Percentiles rank a stretch among this genome's conserved stretches.
Evolutionary conservation across 2,329 filamentous ascomycete species (phyloP).

Genomic region (Alternaria metachromatica): DNA sequence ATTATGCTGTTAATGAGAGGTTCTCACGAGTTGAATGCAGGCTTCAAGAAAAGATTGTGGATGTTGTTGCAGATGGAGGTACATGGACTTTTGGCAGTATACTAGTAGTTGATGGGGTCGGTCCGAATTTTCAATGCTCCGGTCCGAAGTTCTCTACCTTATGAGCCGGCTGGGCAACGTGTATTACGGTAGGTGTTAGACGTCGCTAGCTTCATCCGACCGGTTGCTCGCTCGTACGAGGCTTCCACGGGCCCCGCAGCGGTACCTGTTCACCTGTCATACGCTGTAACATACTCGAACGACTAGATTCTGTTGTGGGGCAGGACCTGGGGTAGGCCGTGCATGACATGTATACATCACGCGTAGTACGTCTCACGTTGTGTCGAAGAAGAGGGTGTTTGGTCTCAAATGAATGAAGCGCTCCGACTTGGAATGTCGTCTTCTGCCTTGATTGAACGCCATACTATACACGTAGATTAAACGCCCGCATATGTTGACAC

Average conservation of each 20-base stretch:
- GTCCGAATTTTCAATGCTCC: neutral
- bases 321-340: neutral
- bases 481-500: constrained; percentile 2
- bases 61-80: neutral
- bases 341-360: neutral
- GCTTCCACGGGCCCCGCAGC: neutral
- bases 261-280: neutral
- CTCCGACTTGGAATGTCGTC: neutral
- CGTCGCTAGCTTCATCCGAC: neutral
- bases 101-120: neutral
- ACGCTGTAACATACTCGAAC: neutral
- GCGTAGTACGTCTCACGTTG: neutral
- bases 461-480: constrained; percentile 13
- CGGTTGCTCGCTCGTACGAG: neutral
- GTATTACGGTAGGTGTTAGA: neutral
- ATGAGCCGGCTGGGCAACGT: constrained; percentile 4
- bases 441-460: constrained; percentile 6
- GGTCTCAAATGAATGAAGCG: neutral
- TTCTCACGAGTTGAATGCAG: neutral
- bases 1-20: neutral
- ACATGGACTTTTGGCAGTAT: neutral
- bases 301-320: neutral
- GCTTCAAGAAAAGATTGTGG: neutral
- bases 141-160: neutral
- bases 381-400: neutral